phyloP scores from a whole-genome alignment of 1,284 basidiomycete species.

The Trichosporon sp. region DNA sequence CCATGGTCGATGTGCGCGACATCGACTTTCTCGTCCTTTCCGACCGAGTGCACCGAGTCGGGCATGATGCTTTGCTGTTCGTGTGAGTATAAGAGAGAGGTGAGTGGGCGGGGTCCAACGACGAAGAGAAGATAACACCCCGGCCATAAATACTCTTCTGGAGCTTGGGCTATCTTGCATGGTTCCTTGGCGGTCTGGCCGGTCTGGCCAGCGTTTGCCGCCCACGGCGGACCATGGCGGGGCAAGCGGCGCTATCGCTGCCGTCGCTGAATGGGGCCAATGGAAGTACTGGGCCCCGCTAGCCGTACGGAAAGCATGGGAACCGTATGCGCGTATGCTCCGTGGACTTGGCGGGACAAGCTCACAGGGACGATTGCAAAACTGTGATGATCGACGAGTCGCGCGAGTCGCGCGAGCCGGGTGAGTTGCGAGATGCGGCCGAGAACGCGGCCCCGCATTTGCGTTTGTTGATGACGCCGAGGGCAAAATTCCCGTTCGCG shows the following conservation, averaged over 20 bases:
- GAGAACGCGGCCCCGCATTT: slow-evolving; percentile 9
- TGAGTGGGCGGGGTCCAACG: not conserved
- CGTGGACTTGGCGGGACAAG: no score
- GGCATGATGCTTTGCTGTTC: not conserved
- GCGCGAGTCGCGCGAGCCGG: not conserved
- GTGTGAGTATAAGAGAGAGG: not conserved
- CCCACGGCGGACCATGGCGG: no score
- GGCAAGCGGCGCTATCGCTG: not conserved
- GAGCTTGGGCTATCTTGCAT: not conserved
- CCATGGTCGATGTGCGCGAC: not conserved
- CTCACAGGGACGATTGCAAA: not conserved
- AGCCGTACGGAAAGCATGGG: not conserved
- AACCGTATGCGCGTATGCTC: no score
- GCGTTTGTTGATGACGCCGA: slow-evolving; percentile 1
- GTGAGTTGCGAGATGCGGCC: not conserved
- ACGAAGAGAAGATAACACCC: not conserved
- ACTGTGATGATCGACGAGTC: not conserved
- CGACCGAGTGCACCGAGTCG: slow-evolving; percentile 3
- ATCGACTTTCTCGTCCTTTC: not conserved
- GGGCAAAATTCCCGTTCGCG: slow-evolving; percentile 1
- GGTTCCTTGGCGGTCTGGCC: no score
- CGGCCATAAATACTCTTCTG: not conserved
- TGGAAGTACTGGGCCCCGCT: not conserved
- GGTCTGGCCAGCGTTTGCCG: no score
- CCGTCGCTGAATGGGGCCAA: not conserved